A percentile compares a stretch with the other conserved stretches of the same genome.
Conservation (phyloP, 345 rosid species). For the Bruguiera sexangula region DNA sequence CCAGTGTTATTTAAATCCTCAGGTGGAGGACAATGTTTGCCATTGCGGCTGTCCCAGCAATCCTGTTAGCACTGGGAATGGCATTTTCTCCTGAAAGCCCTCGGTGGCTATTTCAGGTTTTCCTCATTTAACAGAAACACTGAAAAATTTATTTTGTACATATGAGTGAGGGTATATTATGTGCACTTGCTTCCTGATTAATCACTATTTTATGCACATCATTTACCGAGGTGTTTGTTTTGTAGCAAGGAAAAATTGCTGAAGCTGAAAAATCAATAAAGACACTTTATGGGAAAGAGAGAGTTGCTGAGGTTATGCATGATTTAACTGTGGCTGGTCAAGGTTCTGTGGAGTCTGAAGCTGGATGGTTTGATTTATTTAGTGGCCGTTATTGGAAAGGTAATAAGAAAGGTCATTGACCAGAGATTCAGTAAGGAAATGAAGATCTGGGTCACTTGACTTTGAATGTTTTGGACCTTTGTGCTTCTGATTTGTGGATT, state of each 20-base stretch:
- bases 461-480: neutral
- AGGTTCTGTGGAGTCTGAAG: slow-evolving; percentile 85
- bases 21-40: slow-evolving; percentile 99
- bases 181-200: no score
- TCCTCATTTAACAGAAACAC: neutral
- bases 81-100: slow-evolving; percentile 96
- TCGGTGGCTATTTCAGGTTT: slow-evolving; percentile 97
- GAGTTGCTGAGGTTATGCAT: slow-evolving; percentile 77
- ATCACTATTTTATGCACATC: no score
- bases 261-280: slow-evolving; percentile 77
- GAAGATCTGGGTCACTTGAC: neutral
- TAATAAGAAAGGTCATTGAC: slow-evolving; percentile 18
- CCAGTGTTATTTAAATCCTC: slow-evolving; percentile 18
- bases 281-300: slow-evolving; percentile 87
- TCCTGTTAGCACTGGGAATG: slow-evolving; percentile 86
- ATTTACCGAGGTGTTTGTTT: slow-evolving; percentile 12
- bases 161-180: no score
- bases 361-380: slow-evolving; percentile 96
- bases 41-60: slow-evolving; percentile 75
- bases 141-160: no score
- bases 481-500: no score
- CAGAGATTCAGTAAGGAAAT: neutral
- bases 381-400: slow-evolving; percentile 94
- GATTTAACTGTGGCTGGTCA: slow-evolving; percentile 62
- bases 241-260: slow-evolving; percentile 79